Evolutionary conservation across 2,329 filamentous ascomycete species (phyloP).

Genomic region (Fusarium albosuccineum): DNA sequence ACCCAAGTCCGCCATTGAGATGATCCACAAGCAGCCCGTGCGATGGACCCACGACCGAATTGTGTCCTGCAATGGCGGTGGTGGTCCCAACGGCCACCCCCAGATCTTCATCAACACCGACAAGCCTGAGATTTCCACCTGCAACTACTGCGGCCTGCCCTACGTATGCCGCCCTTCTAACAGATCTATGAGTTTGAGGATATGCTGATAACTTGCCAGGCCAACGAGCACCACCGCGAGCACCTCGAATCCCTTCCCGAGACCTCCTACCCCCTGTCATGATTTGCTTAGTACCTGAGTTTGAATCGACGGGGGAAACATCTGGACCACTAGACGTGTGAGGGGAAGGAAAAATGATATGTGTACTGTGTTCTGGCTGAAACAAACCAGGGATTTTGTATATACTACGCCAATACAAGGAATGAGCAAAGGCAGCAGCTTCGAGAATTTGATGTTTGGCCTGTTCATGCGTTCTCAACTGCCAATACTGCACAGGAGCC

Average conservation of each 20-base stretch:
- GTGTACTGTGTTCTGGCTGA: slow-evolving; percentile 33
- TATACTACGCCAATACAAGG: slow-evolving; percentile 45
- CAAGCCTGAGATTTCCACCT: slow-evolving; percentile 92
- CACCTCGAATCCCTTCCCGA: slow-evolving; percentile 85
- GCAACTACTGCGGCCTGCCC: slow-evolving; percentile 93
- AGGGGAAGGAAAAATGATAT: slow-evolving; percentile 15
- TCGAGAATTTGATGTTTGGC: slow-evolving; percentile 4
- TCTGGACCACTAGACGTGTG: slow-evolving; percentile 26
- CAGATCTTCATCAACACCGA: slow-evolving; percentile 98
- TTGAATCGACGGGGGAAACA: slow-evolving; percentile 21
- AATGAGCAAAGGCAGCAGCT: slow-evolving; percentile 24
- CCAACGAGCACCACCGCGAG: slow-evolving; percentile 88
- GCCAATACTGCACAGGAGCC: too few species aligned
- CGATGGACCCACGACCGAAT: slow-evolving; percentile 86
- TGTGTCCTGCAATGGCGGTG: slow-evolving; percentile 92
- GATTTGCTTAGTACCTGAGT: slow-evolving; percentile 39
- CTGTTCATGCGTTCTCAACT: background rate
- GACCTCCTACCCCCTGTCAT: slow-evolving; percentile 83
- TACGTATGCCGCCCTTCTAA: slow-evolving; percentile 75
- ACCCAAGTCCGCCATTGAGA: slow-evolving; percentile 89
- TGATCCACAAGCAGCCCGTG: slow-evolving; percentile 96
- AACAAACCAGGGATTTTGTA: slow-evolving; percentile 37
- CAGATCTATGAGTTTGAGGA: background rate
- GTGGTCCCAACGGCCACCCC: slow-evolving; percentile 90
- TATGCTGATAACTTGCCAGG: slow-evolving; percentile 64